A percentile compares a stretch with the other conserved stretches of the same genome.
These are phyloP conservation scores for Bertia moriformis DNA, from an alignment of 2,329 filamentous ascomycete species.

Conservation along the genomic window DNA sequence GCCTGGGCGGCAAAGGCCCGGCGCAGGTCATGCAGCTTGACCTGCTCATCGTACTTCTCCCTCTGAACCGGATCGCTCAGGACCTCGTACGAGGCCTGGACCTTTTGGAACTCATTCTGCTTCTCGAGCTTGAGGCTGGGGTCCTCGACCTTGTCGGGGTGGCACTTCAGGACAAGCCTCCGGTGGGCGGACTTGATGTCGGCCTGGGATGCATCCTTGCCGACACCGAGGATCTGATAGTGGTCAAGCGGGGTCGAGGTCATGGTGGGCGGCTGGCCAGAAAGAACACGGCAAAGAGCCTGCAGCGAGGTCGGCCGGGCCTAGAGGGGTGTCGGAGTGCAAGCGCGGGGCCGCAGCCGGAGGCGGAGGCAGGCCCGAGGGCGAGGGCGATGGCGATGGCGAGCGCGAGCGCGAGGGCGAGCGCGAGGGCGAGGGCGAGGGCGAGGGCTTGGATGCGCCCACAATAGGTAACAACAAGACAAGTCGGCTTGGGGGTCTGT, in stretches of 20 bases:
- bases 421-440: too few relatives aligned
- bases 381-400: too few relatives aligned
- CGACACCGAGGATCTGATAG: constrained; percentile 62
- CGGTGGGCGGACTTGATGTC: constrained; percentile 70
- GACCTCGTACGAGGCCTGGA: constrained; percentile 85
- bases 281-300: background rate
- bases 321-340: too few relatives aligned
- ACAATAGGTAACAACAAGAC: too few relatives aligned
- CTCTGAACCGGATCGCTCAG: constrained; percentile 65
- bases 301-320: constrained; percentile 1
- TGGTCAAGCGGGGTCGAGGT: constrained; percentile 53
- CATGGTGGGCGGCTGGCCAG: constrained; percentile 21
- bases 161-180: constrained; percentile 75
- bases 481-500: too few relatives aligned
- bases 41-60: constrained; percentile 58
- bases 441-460: too few relatives aligned
- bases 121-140: constrained; percentile 62
- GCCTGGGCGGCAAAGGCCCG: background rate
- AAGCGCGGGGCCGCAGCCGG: too few relatives aligned
- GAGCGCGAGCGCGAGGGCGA: too few relatives aligned
- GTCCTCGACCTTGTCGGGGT: constrained; percentile 82
- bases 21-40: too few relatives aligned
- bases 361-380: too few relatives aligned
- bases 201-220: constrained; percentile 52
- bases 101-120: constrained; percentile 76